Conservation (phyloP, 129 eudicot genomes). For the Scalesia atractyloides region DNA sequence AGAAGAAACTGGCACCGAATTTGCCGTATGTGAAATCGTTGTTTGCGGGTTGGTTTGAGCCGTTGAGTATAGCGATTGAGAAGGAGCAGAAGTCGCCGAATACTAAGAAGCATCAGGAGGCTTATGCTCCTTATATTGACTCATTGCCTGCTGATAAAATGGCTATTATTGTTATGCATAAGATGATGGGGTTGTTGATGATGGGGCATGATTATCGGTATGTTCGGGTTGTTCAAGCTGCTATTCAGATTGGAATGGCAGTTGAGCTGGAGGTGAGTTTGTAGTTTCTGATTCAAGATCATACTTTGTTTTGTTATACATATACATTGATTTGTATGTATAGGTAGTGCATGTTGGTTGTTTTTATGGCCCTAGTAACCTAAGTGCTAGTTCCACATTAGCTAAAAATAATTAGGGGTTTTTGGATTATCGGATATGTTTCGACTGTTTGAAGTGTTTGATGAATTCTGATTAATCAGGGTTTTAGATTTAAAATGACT, state of each 20-base stretch:
- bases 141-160: constrained; percentile 86
- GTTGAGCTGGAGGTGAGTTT: constrained; percentile 88
- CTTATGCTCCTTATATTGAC: constrained; percentile 58
- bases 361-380: neutral
- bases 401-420: neutral
- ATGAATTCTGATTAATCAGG: neutral
- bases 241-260: constrained; percentile 76
- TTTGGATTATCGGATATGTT: neutral
- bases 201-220: constrained; percentile 56
- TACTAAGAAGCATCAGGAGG: constrained; percentile 48
- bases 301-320: neutral
- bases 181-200: constrained; percentile 89
- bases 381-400: constrained; percentile 4
- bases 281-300: neutral
- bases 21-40: constrained; percentile 82
- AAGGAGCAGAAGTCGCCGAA: constrained; percentile 58
- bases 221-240: constrained; percentile 81
- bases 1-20: constrained; percentile 85
- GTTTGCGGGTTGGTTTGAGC: constrained; percentile 95
- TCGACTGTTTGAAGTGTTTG: neutral
- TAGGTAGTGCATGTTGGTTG: constrained; percentile 4
- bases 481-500: neutral
- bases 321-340: neutral
- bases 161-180: constrained; percentile 96
- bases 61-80: constrained; percentile 69